Evolutionary conservation across 208 protist species (phyloP).

Genomic region (Vickermania spadyakhi): DNA sequence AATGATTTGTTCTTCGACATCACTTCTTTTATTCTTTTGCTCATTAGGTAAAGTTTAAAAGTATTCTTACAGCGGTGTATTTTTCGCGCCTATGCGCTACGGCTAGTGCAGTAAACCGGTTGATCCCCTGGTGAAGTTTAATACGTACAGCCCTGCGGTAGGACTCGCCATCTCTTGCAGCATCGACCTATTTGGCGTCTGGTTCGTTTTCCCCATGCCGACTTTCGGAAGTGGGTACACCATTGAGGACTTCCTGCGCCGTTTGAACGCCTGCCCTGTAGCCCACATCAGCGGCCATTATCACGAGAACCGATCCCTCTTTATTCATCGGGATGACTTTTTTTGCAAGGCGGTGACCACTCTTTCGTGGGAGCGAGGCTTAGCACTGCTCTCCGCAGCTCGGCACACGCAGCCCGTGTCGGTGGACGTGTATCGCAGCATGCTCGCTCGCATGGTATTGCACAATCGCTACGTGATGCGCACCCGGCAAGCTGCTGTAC

Average conservation of each 20-base stretch:
- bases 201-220: constrained; percentile 51
- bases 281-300: constrained; percentile 70
- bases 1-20: too few relatives aligned
- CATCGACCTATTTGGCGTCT: too few relatives aligned
- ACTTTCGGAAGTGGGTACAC: constrained; percentile 51
- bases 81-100: too few relatives aligned
- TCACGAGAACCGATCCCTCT: constrained; percentile 62
- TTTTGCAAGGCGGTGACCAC: constrained; percentile 43
- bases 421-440: constrained; percentile 38
- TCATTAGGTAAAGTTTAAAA: too few relatives aligned
- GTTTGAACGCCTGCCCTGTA: constrained; percentile 65
- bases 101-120: too few relatives aligned
- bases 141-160: too few relatives aligned
- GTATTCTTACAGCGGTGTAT: too few relatives aligned
- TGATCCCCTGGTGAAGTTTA: too few relatives aligned
- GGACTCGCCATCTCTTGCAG: too few relatives aligned
- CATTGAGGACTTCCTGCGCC: constrained; percentile 73
- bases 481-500: constrained; percentile 9
- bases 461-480: constrained; percentile 53
- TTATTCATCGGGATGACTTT: constrained; percentile 72
- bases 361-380: constrained; percentile 58
- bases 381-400: constrained; percentile 51
- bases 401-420: constrained; percentile 63
- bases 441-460: constrained; percentile 75
- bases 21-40: too few relatives aligned